phyloP scores from a whole-genome alignment of 495 filamentous ascomycete species.

The Lentithecium fluviatile region DNA sequence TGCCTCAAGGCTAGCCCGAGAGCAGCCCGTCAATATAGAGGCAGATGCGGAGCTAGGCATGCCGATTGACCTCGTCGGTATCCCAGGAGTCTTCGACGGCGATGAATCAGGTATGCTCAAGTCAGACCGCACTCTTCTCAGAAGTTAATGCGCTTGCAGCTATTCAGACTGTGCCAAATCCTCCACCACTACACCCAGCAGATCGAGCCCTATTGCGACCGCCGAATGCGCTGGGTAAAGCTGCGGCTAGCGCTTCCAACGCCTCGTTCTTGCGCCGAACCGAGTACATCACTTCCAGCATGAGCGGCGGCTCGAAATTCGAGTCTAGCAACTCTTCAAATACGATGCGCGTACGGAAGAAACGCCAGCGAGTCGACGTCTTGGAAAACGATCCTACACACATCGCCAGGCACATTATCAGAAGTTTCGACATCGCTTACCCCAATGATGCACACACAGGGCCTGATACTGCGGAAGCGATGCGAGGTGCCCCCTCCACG shows the following conservation, averaged over 20 bases:
- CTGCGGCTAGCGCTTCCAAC: constrained; percentile 59
- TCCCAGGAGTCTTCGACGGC: constrained; percentile 90
- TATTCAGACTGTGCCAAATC: constrained; percentile 71
- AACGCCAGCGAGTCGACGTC: constrained; percentile 50
- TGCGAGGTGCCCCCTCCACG: constrained; percentile 56
- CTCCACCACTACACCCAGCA: constrained; percentile 70
- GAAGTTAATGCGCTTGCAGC: constrained; percentile 52
- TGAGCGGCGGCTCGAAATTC: constrained; percentile 44
- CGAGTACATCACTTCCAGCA: constrained; percentile 84
- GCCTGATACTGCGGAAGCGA: constrained; percentile 48
- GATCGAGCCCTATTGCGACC: constrained; percentile 80
- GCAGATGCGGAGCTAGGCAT: constrained; percentile 97
- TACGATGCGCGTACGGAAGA: constrained; percentile 39
- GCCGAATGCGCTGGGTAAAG: constrained; percentile 77
- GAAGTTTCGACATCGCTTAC: constrained; percentile 82
- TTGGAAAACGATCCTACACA: constrained; percentile 76
- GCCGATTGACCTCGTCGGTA: constrained; percentile 91
- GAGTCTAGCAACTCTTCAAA: constrained; percentile 46
- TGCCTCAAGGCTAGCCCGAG: constrained; percentile 79
- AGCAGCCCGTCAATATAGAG: constrained; percentile 93
- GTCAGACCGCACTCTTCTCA: constrained; percentile 26
- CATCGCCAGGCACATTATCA: constrained; percentile 76
- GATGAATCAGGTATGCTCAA: constrained; percentile 81
- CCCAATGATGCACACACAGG: constrained; percentile 61
- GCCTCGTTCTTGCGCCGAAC: constrained; percentile 94